phyloP scores from a whole-genome alignment of 257 asterid species.

The Salvia rosmarinus region DNA sequence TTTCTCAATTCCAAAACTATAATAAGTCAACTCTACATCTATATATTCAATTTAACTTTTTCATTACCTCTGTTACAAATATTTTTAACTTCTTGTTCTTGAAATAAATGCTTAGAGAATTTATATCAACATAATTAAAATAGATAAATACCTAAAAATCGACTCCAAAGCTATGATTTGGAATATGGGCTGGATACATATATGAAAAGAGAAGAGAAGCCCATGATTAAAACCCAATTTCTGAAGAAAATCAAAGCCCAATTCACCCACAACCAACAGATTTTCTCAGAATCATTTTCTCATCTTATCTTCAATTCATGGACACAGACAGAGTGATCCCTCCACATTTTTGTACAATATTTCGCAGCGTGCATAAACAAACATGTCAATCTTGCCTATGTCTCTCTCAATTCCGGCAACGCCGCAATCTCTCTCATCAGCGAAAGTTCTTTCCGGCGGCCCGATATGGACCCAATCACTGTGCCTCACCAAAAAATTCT shows the following conservation, averaged over 20 bases:
- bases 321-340: not conserved
- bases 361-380: not conserved
- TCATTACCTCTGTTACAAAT: not conserved
- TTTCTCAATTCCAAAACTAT: too few species aligned
- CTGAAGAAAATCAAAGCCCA: conserved; percentile 29
- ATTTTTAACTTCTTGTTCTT: not conserved
- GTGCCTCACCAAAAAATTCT: conserved; percentile 46
- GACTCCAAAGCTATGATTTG: too few species aligned
- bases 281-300: not conserved
- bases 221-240: not conserved
- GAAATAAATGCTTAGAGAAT: not conserved
- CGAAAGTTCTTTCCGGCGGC: conserved; percentile 41
- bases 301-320: conserved; percentile 22
- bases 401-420: conserved; percentile 44
- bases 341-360: conserved; percentile 9
- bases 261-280: not conserved
- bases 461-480: conserved; percentile 27
- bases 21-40: too few species aligned
- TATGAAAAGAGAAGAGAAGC: not conserved
- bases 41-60: too few species aligned
- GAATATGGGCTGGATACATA: too few species aligned
- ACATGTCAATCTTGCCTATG: conserved; percentile 46
- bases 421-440: conserved; percentile 48
- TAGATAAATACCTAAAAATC: too few species aligned
- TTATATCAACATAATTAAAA: not conserved